Evolutionary conservation across 345 rosid species (phyloP), one percentile per base, ranked within the genome.

Genomic region (Sonneratia caseolaris): DNA sequence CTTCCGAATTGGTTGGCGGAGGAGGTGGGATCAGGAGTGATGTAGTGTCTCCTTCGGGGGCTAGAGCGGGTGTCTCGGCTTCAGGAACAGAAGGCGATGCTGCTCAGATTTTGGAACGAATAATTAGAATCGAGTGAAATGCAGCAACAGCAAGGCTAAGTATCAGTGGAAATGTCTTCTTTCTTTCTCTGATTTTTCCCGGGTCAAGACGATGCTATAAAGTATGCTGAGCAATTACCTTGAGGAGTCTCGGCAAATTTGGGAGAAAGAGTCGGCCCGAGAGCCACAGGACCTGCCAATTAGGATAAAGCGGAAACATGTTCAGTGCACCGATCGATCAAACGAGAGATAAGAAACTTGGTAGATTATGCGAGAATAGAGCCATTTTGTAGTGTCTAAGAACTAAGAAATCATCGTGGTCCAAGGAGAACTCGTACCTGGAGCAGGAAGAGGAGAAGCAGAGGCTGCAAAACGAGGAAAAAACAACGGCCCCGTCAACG

Each of bases 381-480:
- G 15, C 43, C 15, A n/a, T 35, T n/a, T 1, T 22, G 27, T 62
- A 13, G 37, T 62, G 35, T 12, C 4, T 1, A 64, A 32, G 19
- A 65, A 32, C 7, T 36, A 15, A 37, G 69, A 37, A 19, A 38
- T 5, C 19, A 24, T 66, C 5, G 3, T 37, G 47, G 36, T 40
- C 21, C 35, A 24, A 66, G 16, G 4, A 37, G 13, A 66, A 66
- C 36, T 51, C 3, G 19, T 80, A 88, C 98, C 98, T 78, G 96
- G 96, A 76, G 96, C 85, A 71, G 97, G 88, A 84, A 86, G 22
- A 61, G 98, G 94, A 13, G 86, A 62, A 32, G 74, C 82, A 57
- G 86, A 37, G 61, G 88, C 86, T 82, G 86, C 82, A 77, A 76
- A 71, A 75, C 48, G 68, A 73, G 32, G 66, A 18, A 68, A 65